Evolutionary conservation across 176 grass and related monocot species (phyloP).

Genomic region (Puccinellia tenuiflora): DNA sequence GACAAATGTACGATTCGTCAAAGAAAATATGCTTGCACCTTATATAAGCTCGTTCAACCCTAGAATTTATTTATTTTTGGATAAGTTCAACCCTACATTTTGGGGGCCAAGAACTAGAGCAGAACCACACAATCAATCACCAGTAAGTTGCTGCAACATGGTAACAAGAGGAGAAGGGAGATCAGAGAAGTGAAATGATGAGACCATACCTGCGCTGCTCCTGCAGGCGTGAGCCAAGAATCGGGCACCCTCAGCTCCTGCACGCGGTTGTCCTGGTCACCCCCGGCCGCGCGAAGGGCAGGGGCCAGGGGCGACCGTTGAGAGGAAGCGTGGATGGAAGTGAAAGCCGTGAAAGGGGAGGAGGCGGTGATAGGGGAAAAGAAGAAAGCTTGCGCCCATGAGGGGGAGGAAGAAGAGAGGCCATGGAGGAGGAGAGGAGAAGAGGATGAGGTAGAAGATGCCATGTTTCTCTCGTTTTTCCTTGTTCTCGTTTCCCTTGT

Average conservation of each 20-base stretch:
- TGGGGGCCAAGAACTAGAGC: background rate
- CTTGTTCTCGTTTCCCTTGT: background rate
- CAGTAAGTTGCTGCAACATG: background rate
- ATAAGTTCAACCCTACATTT: background rate
- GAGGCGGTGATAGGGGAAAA: background rate
- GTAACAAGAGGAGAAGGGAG: background rate
- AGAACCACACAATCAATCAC: background rate
- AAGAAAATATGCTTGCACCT: background rate
- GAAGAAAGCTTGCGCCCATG: constrained; percentile 5
- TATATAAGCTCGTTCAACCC: background rate
- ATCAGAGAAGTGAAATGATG: background rate
- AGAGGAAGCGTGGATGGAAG: background rate
- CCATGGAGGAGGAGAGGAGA: constrained; percentile 5
- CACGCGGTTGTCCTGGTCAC: constrained; percentile 34
- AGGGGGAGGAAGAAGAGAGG: background rate
- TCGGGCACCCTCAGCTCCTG: constrained; percentile 66
- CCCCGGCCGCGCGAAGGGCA: constrained; percentile 1
- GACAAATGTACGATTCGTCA: background rate
- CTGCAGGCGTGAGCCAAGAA: constrained; percentile 51
- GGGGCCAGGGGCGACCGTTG: background rate
- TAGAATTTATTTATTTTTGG: too few species aligned
- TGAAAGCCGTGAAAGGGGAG: background rate
- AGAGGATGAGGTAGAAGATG: constrained; percentile 13
- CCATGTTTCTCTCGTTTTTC: background rate
- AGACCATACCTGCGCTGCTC: constrained; percentile 45